Evolutionary conservation across 2,329 filamentous ascomycete genomes (phyloP).

Genomic region (Arthrinium phaeospermum): DNA sequence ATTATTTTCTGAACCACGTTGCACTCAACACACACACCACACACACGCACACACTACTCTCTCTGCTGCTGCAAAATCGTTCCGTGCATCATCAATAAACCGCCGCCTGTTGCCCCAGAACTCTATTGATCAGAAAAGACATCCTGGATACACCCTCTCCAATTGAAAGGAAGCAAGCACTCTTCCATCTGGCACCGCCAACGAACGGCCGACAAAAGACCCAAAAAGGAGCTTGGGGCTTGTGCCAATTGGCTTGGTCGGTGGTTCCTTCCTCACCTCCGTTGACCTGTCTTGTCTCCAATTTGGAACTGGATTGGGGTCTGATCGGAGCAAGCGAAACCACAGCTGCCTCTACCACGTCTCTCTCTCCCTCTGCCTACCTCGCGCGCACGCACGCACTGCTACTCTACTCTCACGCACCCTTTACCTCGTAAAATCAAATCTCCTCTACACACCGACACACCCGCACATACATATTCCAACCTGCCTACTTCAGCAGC

Average conservation of each 20-base stretch:
- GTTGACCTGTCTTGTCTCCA: slow-evolving; percentile 6
- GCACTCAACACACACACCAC: background rate
- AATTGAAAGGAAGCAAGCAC: background rate
- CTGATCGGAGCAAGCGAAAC: slow-evolving; percentile 12
- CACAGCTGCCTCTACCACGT: slow-evolving; percentile 11
- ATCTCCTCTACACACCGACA: slow-evolving; percentile 11
- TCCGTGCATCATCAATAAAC: background rate
- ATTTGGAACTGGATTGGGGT: slow-evolving; percentile 9
- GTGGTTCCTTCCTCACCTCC: slow-evolving; percentile 11
- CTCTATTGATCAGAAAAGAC: background rate
- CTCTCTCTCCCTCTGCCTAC: background rate
- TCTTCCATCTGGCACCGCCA: background rate
- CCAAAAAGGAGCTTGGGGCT: background rate
- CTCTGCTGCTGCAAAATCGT: background rate
- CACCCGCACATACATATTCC: background rate
- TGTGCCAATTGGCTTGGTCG: background rate
- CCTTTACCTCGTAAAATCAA: slow-evolving; percentile 6
- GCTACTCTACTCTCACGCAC: slow-evolving; percentile 2
- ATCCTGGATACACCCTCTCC: background rate
- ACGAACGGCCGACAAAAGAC: background rate
- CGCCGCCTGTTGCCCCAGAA: background rate
- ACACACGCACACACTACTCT: background rate
- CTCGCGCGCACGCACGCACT: background rate
- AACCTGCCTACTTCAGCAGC: background rate
- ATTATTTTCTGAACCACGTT: slow-evolving; percentile 5